Evolutionary conservation across 306 rosid species (phyloP).

Genomic region (Trifolium dubium): DNA sequence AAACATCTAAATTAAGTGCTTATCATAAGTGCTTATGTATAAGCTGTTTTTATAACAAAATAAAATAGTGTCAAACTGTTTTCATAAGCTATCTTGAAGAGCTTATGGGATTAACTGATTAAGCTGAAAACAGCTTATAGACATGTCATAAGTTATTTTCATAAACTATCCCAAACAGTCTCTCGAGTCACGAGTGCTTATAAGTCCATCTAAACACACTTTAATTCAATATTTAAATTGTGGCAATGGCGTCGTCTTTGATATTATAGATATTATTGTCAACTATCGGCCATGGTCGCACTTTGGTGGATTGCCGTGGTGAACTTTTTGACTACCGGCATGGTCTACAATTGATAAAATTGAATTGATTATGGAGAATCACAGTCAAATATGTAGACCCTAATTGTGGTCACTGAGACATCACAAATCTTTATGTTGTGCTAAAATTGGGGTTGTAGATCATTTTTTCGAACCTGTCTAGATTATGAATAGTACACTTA

Average conservation of each 20-base stretch:
- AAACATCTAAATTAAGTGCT: not conserved
- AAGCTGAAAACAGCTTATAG: not conserved
- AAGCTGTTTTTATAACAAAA: not conserved
- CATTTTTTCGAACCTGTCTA: not conserved
- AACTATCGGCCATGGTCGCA: not conserved
- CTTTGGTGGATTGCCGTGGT: not conserved
- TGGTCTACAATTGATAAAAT: not conserved
- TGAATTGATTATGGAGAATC: not conserved
- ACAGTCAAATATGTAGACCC: not conserved
- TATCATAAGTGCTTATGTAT: too few relatives aligned
- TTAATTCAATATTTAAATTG: not conserved
- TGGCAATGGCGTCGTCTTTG: not conserved
- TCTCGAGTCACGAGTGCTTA: too few relatives aligned
- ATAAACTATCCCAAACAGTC: not conserved
- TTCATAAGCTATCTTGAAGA: not conserved
- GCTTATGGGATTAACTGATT: not conserved
- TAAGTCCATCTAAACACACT: not conserved
- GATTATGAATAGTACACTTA: conserved; percentile 10
- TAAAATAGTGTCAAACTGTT: too few relatives aligned
- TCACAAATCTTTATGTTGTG: not conserved
- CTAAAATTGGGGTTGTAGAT: not conserved
- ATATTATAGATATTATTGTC: too few relatives aligned
- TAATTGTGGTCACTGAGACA: not conserved
- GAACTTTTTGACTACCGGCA: not conserved
- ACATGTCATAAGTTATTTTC: not conserved